Conservation (phyloP, 805 yeast genomes). For the Spathaspora passalidarum region DNA sequence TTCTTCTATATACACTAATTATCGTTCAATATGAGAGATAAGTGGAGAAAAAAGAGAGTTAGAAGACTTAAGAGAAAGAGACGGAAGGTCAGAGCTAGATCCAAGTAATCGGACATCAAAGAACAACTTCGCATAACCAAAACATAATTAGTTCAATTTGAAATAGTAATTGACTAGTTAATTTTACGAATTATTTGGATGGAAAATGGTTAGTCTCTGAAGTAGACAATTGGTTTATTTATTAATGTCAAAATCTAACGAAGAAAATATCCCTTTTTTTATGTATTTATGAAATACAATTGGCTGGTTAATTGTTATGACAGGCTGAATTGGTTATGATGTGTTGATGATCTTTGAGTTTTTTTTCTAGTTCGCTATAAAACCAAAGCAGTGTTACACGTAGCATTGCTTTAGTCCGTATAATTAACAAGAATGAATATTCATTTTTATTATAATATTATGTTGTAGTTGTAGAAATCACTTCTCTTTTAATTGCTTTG, state of each 20-base stretch:
- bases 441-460: background rate
- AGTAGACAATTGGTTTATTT: background rate
- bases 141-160: slow-evolving; percentile 2
- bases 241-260: background rate
- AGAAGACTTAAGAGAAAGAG: slow-evolving; percentile 99
- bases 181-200: background rate
- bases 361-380: slow-evolving; percentile 2
- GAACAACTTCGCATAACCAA: background rate
- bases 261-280: background rate
- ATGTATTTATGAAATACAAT: background rate
- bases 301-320: background rate
- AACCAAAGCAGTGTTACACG: background rate
- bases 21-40: slow-evolving; percentile 74
- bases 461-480: background rate
- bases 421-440: background rate
- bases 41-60: slow-evolving; percentile 99
- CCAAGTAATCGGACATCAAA: slow-evolving; percentile 75
- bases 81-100: slow-evolving; percentile 99
- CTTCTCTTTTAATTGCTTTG: no score
- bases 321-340: background rate
- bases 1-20: slow-evolving; percentile 24
- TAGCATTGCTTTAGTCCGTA: slow-evolving; percentile 1
- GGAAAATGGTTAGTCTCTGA: background rate
- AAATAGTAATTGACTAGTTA: slow-evolving; percentile 1
- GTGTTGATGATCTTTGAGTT: background rate